phyloP scores from a whole-genome alignment of 768 basidiomycete genomes.

The Lactarius deliciosus region DNA sequence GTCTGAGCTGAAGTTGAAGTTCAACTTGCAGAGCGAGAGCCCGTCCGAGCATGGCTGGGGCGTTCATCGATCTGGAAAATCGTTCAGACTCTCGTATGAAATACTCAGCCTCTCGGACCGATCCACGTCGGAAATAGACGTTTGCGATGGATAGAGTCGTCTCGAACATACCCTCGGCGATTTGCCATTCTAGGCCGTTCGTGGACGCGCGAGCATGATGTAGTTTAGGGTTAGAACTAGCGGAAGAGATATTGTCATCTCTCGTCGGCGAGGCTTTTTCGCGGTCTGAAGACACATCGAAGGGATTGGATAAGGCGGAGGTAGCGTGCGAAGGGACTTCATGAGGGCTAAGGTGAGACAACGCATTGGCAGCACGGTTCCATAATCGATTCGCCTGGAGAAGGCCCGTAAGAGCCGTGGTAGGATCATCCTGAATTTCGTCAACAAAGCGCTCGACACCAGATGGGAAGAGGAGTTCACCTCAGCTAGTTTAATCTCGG shows the following conservation, averaged over 20 bases:
- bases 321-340: slow-evolving; percentile 32
- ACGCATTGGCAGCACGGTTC: slow-evolving; percentile 73
- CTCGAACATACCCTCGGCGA: slow-evolving; percentile 67
- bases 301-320: slow-evolving; percentile 54
- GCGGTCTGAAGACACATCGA: slow-evolving; percentile 46
- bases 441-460: slow-evolving; percentile 3
- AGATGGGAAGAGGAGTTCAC: slow-evolving; percentile 41
- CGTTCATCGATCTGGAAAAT: slow-evolving; percentile 66
- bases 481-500: slow-evolving; percentile 64
- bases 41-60: slow-evolving; percentile 61
- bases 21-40: slow-evolving; percentile 69
- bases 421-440: slow-evolving; percentile 55
- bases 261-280: slow-evolving; percentile 45
- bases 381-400: slow-evolving; percentile 74
- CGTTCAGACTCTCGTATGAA: slow-evolving; percentile 77
- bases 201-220: slow-evolving; percentile 38
- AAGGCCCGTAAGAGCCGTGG: slow-evolving; percentile 54
- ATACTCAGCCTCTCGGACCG: slow-evolving; percentile 80
- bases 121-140: slow-evolving; percentile 71
- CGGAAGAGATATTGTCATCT: slow-evolving; percentile 30
- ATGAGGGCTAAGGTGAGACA: slow-evolving; percentile 56
- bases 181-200: slow-evolving; percentile 69
- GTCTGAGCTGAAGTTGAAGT: slow-evolving; percentile 62
- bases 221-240: slow-evolving; percentile 26
- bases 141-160: slow-evolving; percentile 65